Evolutionary conservation across 1,284 basidiomycete genomes (phyloP).

Genomic region (Athelia psychrophila): DNA sequence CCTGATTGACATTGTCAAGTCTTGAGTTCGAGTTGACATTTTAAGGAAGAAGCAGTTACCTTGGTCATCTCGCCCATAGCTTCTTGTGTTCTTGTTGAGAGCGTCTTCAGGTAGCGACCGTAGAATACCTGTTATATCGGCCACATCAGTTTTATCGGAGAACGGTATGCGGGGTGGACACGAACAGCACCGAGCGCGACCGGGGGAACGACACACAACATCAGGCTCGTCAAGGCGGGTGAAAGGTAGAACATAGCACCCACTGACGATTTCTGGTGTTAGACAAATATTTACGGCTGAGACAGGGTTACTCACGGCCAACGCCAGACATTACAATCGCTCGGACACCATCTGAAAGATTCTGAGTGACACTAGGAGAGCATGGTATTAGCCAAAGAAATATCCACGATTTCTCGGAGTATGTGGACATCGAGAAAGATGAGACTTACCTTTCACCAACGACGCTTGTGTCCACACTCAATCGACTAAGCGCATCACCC

Average conservation of each 20-base stretch:
- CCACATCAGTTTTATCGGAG: not conserved
- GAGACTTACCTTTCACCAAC: slow-evolving; percentile 84
- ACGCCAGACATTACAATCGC: slow-evolving; percentile 88
- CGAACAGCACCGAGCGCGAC: slow-evolving; percentile 91
- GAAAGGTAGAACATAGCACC: slow-evolving; percentile 97
- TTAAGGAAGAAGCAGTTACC: slow-evolving; percentile 27
- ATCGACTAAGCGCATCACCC: slow-evolving; percentile 90
- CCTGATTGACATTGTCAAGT: slow-evolving; percentile 24
- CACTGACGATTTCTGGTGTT: slow-evolving; percentile 43
- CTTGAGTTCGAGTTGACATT: not conserved
- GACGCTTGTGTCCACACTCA: slow-evolving; percentile 91
- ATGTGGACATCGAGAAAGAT: not conserved
- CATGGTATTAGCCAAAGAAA: slow-evolving; percentile 2
- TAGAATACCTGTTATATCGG: slow-evolving; percentile 72
- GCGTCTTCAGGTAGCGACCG: slow-evolving; percentile 89
- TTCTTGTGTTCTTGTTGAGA: slow-evolving; percentile 92
- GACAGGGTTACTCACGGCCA: slow-evolving; percentile 51
- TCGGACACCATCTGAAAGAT: slow-evolving; percentile 88
- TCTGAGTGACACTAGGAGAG: slow-evolving; percentile 75
- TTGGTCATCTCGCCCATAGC: slow-evolving; percentile 95
- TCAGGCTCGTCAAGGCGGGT: slow-evolving; percentile 84
- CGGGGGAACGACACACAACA: slow-evolving; percentile 94
- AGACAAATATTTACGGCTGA: slow-evolving; percentile 2
- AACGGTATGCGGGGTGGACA: no score
- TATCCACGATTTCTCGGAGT: not conserved